Conservation (phyloP, 2,329 filamentous ascomycete species). For the Ophiostoma angusticollis region DNA sequence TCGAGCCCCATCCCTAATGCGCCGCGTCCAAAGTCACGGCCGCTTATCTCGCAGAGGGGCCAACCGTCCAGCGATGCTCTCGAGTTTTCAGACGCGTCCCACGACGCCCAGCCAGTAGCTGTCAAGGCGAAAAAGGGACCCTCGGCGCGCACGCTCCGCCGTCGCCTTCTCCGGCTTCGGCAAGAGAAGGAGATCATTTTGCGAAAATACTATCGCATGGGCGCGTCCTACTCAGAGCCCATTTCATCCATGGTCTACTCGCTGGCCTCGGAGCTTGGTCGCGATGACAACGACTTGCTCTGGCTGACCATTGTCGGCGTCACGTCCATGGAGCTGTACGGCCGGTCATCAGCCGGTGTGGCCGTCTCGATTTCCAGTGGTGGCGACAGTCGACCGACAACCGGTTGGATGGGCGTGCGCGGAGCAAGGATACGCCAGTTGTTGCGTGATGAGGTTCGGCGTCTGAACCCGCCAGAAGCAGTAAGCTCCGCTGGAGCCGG, state of each 20-base stretch:
- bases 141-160: slow-evolving; percentile 59
- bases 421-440: slow-evolving; percentile 76
- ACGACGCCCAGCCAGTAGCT: slow-evolving; percentile 26
- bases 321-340: slow-evolving; percentile 85
- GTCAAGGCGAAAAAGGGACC: slow-evolving; percentile 25
- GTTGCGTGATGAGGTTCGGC: slow-evolving; percentile 82
- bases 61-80: slow-evolving; percentile 36
- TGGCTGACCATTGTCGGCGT: slow-evolving; percentile 94
- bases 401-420: slow-evolving; percentile 70
- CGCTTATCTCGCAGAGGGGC: slow-evolving; percentile 43
- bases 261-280: slow-evolving; percentile 82
- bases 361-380: slow-evolving; percentile 45
- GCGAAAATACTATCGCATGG: slow-evolving; percentile 71
- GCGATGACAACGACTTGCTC: slow-evolving; percentile 90
- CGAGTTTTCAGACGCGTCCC: slow-evolving; percentile 45
- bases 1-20: slow-evolving; percentile 54
- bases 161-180: slow-evolving; percentile 61
- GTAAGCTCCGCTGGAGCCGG: slow-evolving; percentile 25
- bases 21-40: slow-evolving; percentile 47
- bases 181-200: slow-evolving; percentile 65
- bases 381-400: slow-evolving; percentile 38
- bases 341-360: slow-evolving; percentile 69
- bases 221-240: slow-evolving; percentile 86
- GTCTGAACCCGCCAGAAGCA: slow-evolving; percentile 69
- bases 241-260: slow-evolving; percentile 92